Conservation (phyloP, 2,329 filamentous ascomycete species). For the Aciculosporium take region DNA sequence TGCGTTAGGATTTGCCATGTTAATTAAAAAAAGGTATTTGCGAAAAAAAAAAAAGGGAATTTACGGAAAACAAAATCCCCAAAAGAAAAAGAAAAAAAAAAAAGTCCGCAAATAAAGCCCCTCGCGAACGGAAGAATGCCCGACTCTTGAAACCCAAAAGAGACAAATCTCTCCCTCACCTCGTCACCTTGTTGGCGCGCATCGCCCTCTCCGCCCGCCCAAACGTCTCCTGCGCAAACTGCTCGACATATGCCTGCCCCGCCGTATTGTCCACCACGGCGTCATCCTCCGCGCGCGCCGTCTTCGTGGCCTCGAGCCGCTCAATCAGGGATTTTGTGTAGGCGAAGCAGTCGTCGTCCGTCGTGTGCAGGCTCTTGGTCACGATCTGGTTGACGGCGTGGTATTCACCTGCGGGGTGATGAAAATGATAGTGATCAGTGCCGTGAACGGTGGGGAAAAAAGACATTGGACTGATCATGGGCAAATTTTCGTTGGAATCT, state of each 20-base stretch:
- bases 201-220: conserved; percentile 71
- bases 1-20: not conserved
- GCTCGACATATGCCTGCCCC: conserved; percentile 83
- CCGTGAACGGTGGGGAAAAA: not conserved
- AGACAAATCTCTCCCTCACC: too few relatives aligned
- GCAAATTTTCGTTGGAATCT: too few relatives aligned
- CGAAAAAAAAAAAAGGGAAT: too few relatives aligned
- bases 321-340: conserved; percentile 84
- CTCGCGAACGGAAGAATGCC: too few relatives aligned
- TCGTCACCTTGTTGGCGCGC: conserved; percentile 68
- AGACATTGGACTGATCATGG: too few relatives aligned
- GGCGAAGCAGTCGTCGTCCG: conserved; percentile 60
- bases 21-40: too few relatives aligned
- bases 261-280: conserved; percentile 73
- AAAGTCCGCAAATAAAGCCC: too few relatives aligned
- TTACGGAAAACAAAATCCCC: too few relatives aligned
- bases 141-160: too few relatives aligned
- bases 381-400: conserved; percentile 91
- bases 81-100: not conserved
- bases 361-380: conserved; percentile 60
- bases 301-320: conserved; percentile 54
- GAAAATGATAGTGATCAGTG: conserved; percentile 5
- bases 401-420: conserved; percentile 54
- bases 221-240: conserved; percentile 84
- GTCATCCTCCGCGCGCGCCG: conserved; percentile 60